A percentile compares a stretch with the other conserved stretches of the same genome.
These are phyloP conservation scores for Tylopilus sp. DNA, from an alignment of 1,284 basidiomycete species.

Conservation along the genomic window DNA sequence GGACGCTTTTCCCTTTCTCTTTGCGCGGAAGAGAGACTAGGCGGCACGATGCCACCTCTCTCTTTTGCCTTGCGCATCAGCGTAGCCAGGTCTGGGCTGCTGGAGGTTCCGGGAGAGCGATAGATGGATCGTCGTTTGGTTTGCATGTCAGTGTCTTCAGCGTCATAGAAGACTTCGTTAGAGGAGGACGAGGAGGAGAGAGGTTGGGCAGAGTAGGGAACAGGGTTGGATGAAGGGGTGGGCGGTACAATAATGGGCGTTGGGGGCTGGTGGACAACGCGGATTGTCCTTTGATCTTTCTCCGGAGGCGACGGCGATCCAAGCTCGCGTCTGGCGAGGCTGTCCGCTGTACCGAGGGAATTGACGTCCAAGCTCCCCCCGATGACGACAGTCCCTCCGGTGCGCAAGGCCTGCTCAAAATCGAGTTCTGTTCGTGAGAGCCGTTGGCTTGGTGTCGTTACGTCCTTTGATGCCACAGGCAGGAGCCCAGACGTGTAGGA, in stretches of 20 bases:
- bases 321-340: constrained; percentile 23
- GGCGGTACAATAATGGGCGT: constrained; percentile 57
- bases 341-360: constrained; percentile 51
- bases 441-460: constrained; percentile 41
- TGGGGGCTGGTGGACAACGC: constrained; percentile 37
- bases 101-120: constrained; percentile 81
- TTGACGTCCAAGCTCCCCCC: constrained; percentile 67
- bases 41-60: constrained; percentile 44
- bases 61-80: constrained; percentile 78
- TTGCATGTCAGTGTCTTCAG: constrained; percentile 60
- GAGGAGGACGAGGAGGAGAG: constrained; percentile 42
- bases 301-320: constrained; percentile 19
- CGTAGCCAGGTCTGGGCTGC: constrained; percentile 84
- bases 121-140: constrained; percentile 81
- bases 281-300: constrained; percentile 37
- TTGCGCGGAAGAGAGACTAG: constrained; percentile 28
- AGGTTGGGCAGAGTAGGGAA: constrained; percentile 33
- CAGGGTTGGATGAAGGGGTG: constrained; percentile 42
- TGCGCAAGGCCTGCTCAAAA: constrained; percentile 70
- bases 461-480: constrained; percentile 52
- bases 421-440: constrained; percentile 70
- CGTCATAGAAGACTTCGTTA: constrained; percentile 59
- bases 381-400: constrained; percentile 61
- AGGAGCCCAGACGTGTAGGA: constrained; percentile 52
- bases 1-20: constrained; percentile 36